A percentile compares a stretch with the other conserved stretches of the same genome.
These are phyloP conservation scores for Salisapilia sapeloensis DNA, from an alignment of 352 stramenopile species.

Conservation along the genomic window DNA sequence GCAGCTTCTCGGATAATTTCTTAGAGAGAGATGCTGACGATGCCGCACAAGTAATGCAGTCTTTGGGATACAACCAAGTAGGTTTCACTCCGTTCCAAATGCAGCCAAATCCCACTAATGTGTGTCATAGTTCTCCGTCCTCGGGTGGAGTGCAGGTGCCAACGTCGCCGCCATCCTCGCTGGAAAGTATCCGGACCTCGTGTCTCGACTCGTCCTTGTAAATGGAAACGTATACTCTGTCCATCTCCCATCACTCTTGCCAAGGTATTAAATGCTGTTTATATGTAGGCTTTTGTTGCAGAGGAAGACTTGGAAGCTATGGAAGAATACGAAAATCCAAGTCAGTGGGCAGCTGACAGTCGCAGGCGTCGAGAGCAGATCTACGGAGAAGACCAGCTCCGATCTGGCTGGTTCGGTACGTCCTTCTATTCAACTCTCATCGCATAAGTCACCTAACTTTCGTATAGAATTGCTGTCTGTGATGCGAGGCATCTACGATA, in stretches of 20 bases:
- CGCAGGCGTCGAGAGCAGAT: slow-evolving; percentile 37
- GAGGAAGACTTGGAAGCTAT: slow-evolving; percentile 53
- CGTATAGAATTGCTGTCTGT: slow-evolving; percentile 32
- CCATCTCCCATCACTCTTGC: background rate
- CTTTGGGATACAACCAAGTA: slow-evolving; percentile 36
- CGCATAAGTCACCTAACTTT: background rate
- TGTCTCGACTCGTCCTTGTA: slow-evolving; percentile 54
- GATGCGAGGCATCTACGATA: slow-evolving; percentile 25
- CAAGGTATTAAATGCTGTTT: slow-evolving; percentile 1
- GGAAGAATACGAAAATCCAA: slow-evolving; percentile 23
- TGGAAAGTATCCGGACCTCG: slow-evolving; percentile 39
- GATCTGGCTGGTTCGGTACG: slow-evolving; percentile 31
- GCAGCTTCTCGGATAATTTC: slow-evolving; percentile 28
- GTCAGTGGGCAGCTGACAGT: slow-evolving; percentile 25
- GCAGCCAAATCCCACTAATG: no score
- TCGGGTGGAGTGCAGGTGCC: slow-evolving; percentile 60
- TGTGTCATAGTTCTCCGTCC: slow-evolving; percentile 53
- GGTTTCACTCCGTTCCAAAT: background rate
- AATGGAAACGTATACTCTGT: slow-evolving; percentile 53
- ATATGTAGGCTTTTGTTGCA: slow-evolving; percentile 43
- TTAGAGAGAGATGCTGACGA: slow-evolving; percentile 61
- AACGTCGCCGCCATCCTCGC: slow-evolving; percentile 57
- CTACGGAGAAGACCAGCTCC: slow-evolving; percentile 28
- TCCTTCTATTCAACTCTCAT: background rate
- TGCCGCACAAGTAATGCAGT: slow-evolving; percentile 35